phyloP scores from a whole-genome alignment of 1,284 basidiomycete species.

The Marasmius sp. region DNA sequence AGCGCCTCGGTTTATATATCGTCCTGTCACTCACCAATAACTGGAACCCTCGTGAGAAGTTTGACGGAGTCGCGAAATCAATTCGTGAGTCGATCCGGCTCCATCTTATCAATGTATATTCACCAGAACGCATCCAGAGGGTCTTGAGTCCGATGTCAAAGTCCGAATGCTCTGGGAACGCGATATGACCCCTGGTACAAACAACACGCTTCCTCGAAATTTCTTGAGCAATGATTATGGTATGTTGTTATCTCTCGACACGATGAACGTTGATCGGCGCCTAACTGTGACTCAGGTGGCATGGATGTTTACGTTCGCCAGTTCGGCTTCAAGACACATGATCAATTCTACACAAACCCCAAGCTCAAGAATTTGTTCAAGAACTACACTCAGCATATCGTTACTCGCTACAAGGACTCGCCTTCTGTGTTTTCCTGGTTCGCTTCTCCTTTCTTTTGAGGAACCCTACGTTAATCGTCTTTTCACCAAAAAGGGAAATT shows the following conservation, averaged over 20 bases:
- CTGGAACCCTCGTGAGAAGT: conserved; percentile 49
- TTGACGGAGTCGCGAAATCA: conserved; percentile 26
- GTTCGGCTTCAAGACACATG: conserved; percentile 47
- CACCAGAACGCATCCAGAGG: not conserved
- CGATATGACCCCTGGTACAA: conserved; percentile 35
- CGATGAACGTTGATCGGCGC: conserved; percentile 1
- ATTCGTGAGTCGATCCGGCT: conserved; percentile 1
- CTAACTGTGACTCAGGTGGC: conserved; percentile 40
- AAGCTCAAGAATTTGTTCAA: conserved; percentile 49
- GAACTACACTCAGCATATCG: conserved; percentile 56
- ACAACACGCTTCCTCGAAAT: conserved; percentile 47
- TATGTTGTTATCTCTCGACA: conserved; percentile 22
- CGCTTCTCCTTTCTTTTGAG: not conserved
- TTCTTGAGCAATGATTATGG: conserved; percentile 62
- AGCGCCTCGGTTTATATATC: conserved; percentile 58
- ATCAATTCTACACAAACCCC: conserved; percentile 56
- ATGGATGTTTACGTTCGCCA: conserved; percentile 66
- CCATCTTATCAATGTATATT: not conserved
- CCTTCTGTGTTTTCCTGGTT: conserved; percentile 56
- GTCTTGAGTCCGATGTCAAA: conserved; percentile 15
- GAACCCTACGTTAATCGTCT: not conserved
- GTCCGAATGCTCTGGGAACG: conserved; percentile 22
- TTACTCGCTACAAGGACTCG: conserved; percentile 52
- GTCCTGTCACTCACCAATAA: conserved; percentile 71
- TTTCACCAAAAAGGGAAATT: conserved; percentile 43